Evolutionary conservation across 1,284 basidiomycete species (phyloP).

Genomic region (Rhodotorula sp.): DNA sequence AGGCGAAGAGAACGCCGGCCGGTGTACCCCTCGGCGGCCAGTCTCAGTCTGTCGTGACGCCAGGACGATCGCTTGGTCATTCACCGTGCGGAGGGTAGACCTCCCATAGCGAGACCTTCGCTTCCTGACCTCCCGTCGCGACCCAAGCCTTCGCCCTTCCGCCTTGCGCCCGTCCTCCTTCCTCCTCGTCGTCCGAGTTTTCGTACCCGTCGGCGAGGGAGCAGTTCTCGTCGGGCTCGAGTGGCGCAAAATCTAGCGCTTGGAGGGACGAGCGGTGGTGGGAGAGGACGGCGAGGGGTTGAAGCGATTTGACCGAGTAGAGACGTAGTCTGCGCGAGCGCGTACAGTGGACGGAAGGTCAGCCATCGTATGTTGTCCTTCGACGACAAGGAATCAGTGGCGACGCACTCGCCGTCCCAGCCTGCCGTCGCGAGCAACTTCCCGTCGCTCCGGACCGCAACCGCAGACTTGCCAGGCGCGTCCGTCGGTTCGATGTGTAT

Average conservation of each 20-base stretch:
- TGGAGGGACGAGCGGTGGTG: slow-evolving; percentile 43
- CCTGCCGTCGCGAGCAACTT: slow-evolving; percentile 41
- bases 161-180: background rate
- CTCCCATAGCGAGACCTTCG: slow-evolving; percentile 42
- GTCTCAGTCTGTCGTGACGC: no score
- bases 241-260: slow-evolving; percentile 36
- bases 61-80: no score
- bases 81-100: slow-evolving; percentile 30
- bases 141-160: slow-evolving; percentile 33
- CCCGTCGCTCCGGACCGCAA: slow-evolving; percentile 34
- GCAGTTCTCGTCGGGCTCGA: background rate
- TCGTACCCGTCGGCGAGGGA: background rate
- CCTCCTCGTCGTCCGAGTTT: background rate
- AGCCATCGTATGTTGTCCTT: no score
- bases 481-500: slow-evolving; percentile 5
- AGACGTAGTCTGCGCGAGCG: slow-evolving; percentile 28
- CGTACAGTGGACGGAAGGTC: no score
- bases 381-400: no score
- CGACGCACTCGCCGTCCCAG: slow-evolving; percentile 43
- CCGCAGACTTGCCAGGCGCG: slow-evolving; percentile 29
- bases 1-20: no score
- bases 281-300: slow-evolving; percentile 41
- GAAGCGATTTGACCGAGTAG: slow-evolving; percentile 36
- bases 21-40: no score
- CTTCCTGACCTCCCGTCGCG: slow-evolving; percentile 42